Conservation (phyloP, 1,284 basidiomycete genomes). For the Hortiboletus rubellus region DNA sequence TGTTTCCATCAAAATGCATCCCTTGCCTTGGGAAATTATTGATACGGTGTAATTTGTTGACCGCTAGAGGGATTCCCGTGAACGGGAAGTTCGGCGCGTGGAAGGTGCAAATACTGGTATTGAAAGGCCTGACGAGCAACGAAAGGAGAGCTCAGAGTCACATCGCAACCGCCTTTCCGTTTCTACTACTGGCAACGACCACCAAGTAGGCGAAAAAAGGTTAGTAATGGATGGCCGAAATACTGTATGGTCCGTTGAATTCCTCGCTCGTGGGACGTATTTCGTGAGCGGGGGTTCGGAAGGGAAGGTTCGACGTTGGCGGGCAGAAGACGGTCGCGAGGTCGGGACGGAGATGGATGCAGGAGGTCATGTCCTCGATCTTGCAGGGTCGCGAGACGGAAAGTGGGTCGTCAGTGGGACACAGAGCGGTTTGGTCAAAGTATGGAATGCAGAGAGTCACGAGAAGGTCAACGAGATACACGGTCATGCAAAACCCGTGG, state of each 20-base stretch:
- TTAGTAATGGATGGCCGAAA: not conserved
- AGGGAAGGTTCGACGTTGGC: not conserved
- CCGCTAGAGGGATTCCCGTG: too few relatives aligned
- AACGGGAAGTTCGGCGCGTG: too few relatives aligned
- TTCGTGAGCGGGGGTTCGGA: not conserved
- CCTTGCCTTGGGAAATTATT: too few relatives aligned
- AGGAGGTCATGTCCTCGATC: not conserved
- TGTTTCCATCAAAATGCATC: too few relatives aligned
- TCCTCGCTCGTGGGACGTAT: not conserved
- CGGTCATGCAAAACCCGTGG: not conserved
- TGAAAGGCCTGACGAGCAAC: too few relatives aligned
- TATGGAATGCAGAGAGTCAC: not conserved
- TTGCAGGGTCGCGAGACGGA: not conserved
- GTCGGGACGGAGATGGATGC: not conserved
- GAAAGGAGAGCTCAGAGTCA: too few relatives aligned
- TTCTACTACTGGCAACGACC: too few relatives aligned
- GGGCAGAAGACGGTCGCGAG: not conserved
- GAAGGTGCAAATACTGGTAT: too few relatives aligned
- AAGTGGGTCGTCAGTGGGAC: not conserved
- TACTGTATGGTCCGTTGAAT: not conserved
- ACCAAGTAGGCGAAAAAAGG: too few relatives aligned
- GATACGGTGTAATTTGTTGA: too few relatives aligned
- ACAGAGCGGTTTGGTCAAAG: not conserved
- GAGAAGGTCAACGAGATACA: not conserved
- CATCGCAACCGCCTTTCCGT: too few relatives aligned